Conservation (phyloP, 1,284 basidiomycete genomes). For the Rhodotorula sp. region DNA sequence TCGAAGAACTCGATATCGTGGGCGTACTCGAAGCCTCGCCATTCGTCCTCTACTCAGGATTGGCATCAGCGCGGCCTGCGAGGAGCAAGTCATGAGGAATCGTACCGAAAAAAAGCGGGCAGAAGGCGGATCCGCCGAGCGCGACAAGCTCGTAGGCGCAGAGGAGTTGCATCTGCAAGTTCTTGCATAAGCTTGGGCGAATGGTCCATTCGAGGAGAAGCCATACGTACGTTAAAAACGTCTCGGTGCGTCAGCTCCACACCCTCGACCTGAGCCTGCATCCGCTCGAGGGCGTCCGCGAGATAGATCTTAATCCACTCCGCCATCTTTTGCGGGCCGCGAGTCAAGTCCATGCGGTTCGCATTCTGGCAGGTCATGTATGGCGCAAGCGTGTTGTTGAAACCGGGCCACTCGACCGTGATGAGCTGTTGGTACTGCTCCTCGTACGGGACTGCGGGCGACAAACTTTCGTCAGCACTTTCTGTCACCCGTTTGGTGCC, state of each 20-base stretch:
- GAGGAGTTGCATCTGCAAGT: constrained; percentile 47
- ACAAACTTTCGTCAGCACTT: too few species aligned
- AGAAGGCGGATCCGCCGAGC: constrained; percentile 54
- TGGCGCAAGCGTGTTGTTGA: constrained; percentile 54
- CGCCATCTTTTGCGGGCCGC: constrained; percentile 6
- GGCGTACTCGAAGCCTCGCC: constrained; percentile 63
- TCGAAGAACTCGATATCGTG: constrained; percentile 54
- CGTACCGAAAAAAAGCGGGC: constrained; percentile 58
- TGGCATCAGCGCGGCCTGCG: not conserved
- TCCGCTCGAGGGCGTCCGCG: constrained; percentile 61
- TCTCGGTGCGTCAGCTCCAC: constrained; percentile 69
- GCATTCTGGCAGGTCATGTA: constrained; percentile 45
- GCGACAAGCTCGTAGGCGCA: constrained; percentile 63
- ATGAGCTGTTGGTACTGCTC: constrained; percentile 49
- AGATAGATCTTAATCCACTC: constrained; percentile 60
- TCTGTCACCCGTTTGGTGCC: too few species aligned
- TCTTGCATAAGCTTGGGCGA: constrained; percentile 58
- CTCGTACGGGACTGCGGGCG: constrained; percentile 51
- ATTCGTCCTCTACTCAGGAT: constrained; percentile 56
- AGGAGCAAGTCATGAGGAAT: not conserved
- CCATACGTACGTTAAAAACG: constrained; percentile 49
- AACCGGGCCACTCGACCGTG: constrained; percentile 41
- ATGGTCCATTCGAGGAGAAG: too few species aligned
- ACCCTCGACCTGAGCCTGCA: constrained; percentile 60
- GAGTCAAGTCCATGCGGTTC: constrained; percentile 5